Evolutionary conservation across 768 basidiomycete species (phyloP).

Genomic region (Suillus weaverae): DNA sequence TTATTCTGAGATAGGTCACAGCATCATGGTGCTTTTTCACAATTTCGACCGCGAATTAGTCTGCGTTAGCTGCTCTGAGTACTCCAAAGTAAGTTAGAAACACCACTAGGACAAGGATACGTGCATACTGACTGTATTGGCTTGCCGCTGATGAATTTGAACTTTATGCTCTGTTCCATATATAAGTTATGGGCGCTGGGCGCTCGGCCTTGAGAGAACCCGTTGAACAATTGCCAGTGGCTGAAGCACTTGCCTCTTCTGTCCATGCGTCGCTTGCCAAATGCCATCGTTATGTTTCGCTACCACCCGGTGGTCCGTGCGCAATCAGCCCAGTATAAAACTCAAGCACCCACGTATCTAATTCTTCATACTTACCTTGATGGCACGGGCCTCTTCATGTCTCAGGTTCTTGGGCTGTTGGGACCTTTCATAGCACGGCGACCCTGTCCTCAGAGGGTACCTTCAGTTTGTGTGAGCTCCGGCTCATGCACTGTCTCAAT

Average conservation of each 20-base stretch:
- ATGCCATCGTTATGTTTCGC: neutral
- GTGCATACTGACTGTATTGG: neutral
- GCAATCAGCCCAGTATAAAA: constrained; percentile 25
- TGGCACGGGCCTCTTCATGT: constrained; percentile 50
- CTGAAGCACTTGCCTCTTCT: neutral
- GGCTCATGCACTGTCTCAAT: constrained; percentile 41
- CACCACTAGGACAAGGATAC: neutral
- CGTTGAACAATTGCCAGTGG: too few relatives aligned
- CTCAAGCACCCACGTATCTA: neutral
- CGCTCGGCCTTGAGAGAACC: neutral
- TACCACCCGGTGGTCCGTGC: constrained; percentile 15
- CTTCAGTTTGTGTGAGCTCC: constrained; percentile 46
- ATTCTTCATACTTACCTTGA: constrained; percentile 55
- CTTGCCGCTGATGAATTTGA: neutral
- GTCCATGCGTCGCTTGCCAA: neutral
- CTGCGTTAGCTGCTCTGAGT: neutral
- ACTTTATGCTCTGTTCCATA: neutral
- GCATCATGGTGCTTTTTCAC: neutral
- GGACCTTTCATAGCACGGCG: constrained; percentile 57
- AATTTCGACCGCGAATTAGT: neutral
- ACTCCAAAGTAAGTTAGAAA: neutral
- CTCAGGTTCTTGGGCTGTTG: constrained; percentile 55
- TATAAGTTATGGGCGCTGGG: neutral
- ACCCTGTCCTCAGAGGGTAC: constrained; percentile 42
- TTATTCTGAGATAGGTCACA: neutral